Evolutionary conservation across 2,329 filamentous ascomycete species (phyloP).

Genomic region (Fusarium sp.): DNA sequence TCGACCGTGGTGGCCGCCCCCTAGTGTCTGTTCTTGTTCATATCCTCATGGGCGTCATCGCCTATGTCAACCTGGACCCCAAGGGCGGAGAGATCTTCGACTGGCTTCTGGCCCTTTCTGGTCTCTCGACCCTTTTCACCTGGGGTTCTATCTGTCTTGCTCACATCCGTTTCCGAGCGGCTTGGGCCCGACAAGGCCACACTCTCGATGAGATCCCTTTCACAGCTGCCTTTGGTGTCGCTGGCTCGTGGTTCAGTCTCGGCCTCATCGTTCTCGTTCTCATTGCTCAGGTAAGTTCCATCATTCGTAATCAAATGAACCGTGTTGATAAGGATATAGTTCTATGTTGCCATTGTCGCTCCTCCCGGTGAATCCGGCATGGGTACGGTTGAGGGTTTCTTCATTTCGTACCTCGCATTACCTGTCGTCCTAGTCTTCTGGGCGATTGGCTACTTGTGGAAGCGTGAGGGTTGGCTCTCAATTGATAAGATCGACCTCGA

Average conservation of each 20-base stretch:
- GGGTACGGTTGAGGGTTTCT: constrained; percentile 66
- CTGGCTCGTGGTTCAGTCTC: constrained; percentile 75
- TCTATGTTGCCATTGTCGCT: constrained; percentile 65
- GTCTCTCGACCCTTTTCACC: constrained; percentile 74
- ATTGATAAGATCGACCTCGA: constrained; percentile 77
- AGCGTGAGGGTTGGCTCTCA: constrained; percentile 72
- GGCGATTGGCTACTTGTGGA: constrained; percentile 74
- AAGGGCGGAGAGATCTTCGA: constrained; percentile 70
- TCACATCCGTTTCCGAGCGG: constrained; percentile 76
- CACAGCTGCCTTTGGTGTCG: constrained; percentile 71
- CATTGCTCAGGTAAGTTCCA: constrained; percentile 64
- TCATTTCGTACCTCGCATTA: constrained; percentile 68
- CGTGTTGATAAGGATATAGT: constrained; percentile 51
- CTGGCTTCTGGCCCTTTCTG: constrained; percentile 76
- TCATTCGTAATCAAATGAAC: neutral
- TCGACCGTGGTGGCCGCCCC: constrained; percentile 68
- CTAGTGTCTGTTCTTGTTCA: constrained; percentile 62
- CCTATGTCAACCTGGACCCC: constrained; percentile 62
- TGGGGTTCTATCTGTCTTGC: constrained; percentile 75
- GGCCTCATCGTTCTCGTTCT: constrained; percentile 69
- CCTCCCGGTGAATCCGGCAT: constrained; percentile 53
- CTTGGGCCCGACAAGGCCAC: constrained; percentile 72
- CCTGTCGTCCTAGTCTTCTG: constrained; percentile 71
- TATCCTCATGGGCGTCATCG: constrained; percentile 65
- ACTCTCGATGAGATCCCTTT: constrained; percentile 78